phyloP scores from a whole-genome alignment of 2,329 filamentous ascomycete genomes.

The Magnaporthiopsis incrustans region DNA sequence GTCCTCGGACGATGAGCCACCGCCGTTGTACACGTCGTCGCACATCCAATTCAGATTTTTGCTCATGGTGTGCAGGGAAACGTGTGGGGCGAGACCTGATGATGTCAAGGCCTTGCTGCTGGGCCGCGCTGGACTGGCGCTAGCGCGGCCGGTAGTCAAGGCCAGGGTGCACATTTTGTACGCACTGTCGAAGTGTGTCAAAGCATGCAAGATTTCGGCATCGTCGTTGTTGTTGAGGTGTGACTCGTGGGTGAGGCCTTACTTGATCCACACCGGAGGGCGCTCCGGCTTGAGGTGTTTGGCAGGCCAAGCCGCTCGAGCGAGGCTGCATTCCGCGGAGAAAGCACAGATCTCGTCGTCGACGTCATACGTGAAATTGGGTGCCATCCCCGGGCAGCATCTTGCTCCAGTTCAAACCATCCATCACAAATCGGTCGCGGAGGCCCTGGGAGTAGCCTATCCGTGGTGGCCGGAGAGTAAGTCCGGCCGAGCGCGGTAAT shows the following conservation, averaged over 20 bases:
- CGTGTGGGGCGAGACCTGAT: not conserved
- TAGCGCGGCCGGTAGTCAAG: not conserved
- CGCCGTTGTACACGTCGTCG: too few species aligned
- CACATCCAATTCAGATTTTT: too few species aligned
- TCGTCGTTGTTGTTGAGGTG: not conserved
- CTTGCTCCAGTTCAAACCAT: too few species aligned
- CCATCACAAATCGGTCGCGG: too few species aligned
- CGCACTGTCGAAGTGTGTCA: not conserved
- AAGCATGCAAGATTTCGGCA: not conserved
- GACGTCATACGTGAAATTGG: not conserved
- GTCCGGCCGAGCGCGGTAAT: too few species aligned
- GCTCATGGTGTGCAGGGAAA: too few species aligned
- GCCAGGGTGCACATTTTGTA: not conserved
- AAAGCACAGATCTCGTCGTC: not conserved
- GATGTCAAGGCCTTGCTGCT: conserved; percentile 1
- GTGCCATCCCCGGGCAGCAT: not conserved
- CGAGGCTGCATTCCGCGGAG: not conserved
- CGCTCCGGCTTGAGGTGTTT: not conserved
- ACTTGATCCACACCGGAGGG: not conserved
- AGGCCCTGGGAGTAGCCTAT: too few species aligned
- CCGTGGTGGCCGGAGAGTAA: too few species aligned
- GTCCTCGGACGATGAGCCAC: too few species aligned
- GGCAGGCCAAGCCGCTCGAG: not conserved
- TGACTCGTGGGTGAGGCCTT: not conserved
- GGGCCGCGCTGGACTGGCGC: not conserved